Evolutionary conservation across 2,329 filamentous ascomycete genomes (phyloP), one percentile per base, ranked within the genome.

Genomic region (Colletotrichum paranaense): DNA sequence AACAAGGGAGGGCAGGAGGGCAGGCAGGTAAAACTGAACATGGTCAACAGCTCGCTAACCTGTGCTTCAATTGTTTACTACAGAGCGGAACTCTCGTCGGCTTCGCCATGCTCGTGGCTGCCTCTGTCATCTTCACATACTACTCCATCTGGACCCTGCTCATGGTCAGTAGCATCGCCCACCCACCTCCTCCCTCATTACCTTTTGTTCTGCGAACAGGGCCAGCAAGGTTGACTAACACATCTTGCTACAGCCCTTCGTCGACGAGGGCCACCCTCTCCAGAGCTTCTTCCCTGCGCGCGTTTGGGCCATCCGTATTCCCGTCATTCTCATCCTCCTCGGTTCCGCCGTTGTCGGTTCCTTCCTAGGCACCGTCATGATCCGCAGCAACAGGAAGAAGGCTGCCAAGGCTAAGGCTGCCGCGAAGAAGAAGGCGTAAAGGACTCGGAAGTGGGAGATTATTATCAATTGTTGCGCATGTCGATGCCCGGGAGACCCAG

Each of bases 301-400:
- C 83, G 95, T 98, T 82, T 99, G 97, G 97, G 97, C 97, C 74
- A 98, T 99, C 82, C 95, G 97, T 83, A 97, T 99, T 80, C 97
- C 97, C 78, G 96, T 99, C 79, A 98, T 99, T 82, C 92, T 99
- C 78, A 93, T 98, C 76, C 92, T 99, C 59, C 89, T 99, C 77
- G 95, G 93, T 76, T 95, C 93, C 74, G 95, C 97, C 73, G 95
- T 99, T 73, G 96, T 99, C 74, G 97, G 97, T 76, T 97, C 95
- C 74, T 99, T 99, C 88, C 89, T 99, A 78, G 93, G 94, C 79
- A 92, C 98, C 81, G 96, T 99, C 81, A 99, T 99, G 97, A 98
- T 99, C 86, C 92, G 94, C 83, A 98, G 96, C 89, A 98, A 98
- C 88, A 90, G 93, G 83, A 98, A 98, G 91, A 98, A 97, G 91